Evolutionary conservation across 768 basidiomycete species (phyloP).

Genomic region (Collybia mongolica): DNA sequence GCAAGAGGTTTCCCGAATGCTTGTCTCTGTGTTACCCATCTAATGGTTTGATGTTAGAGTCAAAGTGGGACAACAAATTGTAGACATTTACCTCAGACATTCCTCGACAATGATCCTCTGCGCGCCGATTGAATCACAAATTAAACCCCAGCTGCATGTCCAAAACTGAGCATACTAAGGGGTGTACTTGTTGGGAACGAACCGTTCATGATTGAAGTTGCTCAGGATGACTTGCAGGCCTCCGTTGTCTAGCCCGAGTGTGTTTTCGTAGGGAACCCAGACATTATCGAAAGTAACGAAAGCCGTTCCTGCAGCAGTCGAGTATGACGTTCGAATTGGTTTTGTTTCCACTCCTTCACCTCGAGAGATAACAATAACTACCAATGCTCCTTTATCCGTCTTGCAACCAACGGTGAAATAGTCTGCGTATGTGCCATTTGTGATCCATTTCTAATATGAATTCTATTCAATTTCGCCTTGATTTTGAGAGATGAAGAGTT

Average conservation of each 20-base stretch:
- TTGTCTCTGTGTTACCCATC: conserved; percentile 84
- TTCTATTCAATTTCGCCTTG: not conserved
- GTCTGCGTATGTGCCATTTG: conserved; percentile 72
- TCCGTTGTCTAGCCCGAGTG: conserved; percentile 60
- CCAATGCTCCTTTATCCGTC: conserved; percentile 41
- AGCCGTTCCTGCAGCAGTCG: conserved; percentile 60
- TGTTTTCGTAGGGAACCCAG: conserved; percentile 66
- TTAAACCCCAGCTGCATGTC: conserved; percentile 13
- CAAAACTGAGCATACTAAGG: not conserved
- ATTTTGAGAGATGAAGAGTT: conserved; percentile 5
- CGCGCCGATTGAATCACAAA: conserved; percentile 10
- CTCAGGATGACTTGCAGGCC: conserved; percentile 39
- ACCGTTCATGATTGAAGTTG: conserved; percentile 94
- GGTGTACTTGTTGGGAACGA: conserved; percentile 45
- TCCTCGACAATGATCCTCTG: conserved; percentile 72
- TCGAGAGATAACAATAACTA: conserved; percentile 27
- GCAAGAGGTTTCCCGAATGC: conserved; percentile 86
- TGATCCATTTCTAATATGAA: conserved; percentile 65
- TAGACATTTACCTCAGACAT: conserved; percentile 66
- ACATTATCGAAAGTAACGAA: conserved; percentile 59
- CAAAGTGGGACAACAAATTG: not conserved
- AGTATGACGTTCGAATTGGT: conserved; percentile 54
- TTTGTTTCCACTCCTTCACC: conserved; percentile 67
- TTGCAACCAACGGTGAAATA: conserved; percentile 66
- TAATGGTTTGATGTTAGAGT: conserved; percentile 19